phyloP scores from a whole-genome alignment of 2,329 filamentous ascomycete genomes.

The Aspergillus aculeatinus region DNA sequence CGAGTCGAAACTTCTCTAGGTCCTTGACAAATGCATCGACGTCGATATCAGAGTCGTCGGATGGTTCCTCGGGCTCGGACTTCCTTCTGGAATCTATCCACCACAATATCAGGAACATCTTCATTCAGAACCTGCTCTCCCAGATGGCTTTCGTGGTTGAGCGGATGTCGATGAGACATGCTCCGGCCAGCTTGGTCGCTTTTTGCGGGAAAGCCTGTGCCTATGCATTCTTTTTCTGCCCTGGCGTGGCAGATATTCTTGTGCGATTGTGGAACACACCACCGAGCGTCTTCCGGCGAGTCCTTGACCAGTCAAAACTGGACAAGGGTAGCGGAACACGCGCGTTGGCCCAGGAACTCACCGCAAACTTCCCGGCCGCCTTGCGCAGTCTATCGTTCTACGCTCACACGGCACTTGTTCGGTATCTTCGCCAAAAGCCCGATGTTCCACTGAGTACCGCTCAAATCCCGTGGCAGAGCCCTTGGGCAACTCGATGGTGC shows the following conservation, averaged over 20 bases:
- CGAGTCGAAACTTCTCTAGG: constrained; percentile 39
- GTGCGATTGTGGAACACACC: constrained; percentile 77
- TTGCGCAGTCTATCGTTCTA: constrained; percentile 62
- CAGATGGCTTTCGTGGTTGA: constrained; percentile 88
- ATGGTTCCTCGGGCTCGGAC: constrained; percentile 56
- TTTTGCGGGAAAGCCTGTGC: constrained; percentile 90
- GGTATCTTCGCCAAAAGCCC: constrained; percentile 63
- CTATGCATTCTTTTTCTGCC: constrained; percentile 91
- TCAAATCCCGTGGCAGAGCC: constrained; percentile 78
- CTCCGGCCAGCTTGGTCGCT: constrained; percentile 69
- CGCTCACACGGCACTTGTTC: constrained; percentile 60
- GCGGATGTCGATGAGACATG: constrained; percentile 78
- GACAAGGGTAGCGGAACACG: constrained; percentile 54
- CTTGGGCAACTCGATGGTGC: constrained; percentile 82
- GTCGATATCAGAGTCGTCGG: constrained; percentile 56
- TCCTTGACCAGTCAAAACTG: constrained; percentile 68
- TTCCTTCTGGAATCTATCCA: constrained; percentile 75
- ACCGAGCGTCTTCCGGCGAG: constrained; percentile 66
- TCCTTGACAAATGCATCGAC: constrained; percentile 42
- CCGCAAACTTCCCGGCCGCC: constrained; percentile 67
- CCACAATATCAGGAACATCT: constrained; percentile 86
- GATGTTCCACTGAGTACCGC: constrained; percentile 67
- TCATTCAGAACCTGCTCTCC: constrained; percentile 74
- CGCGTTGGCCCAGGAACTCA: constrained; percentile 60
- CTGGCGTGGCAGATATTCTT: constrained; percentile 78